phyloP scores from a whole-genome alignment of 352 stramenopile genomes.

The Blastocystis sp. region DNA sequence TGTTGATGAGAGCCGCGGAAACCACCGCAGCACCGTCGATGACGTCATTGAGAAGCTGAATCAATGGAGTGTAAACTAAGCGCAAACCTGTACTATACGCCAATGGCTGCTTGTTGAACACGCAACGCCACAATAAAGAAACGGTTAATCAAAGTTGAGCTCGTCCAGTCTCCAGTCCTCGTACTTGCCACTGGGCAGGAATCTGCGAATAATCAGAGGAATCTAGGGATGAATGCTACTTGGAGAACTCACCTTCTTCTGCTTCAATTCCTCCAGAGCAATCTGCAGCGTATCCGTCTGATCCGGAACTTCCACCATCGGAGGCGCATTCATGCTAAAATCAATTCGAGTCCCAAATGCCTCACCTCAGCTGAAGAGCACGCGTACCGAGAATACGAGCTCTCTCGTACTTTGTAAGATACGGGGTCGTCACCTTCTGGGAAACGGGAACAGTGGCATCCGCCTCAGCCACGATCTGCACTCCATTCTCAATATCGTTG shows the following conservation, averaged over 20 bases:
- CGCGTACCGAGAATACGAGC: slow-evolving; percentile 93
- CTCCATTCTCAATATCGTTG: slow-evolving; percentile 55
- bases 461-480: slow-evolving; percentile 41
- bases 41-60: slow-evolving; percentile 28
- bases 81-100: not conserved
- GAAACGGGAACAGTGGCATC: slow-evolving; percentile 11
- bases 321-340: slow-evolving; percentile 87
- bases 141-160: slow-evolving; percentile 92
- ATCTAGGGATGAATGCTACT: slow-evolving; percentile 76
- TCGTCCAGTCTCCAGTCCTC: slow-evolving; percentile 99
- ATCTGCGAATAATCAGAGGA: slow-evolving; percentile 97
- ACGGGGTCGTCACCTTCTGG: slow-evolving; percentile 88
- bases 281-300: slow-evolving; percentile 99
- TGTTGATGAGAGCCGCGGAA: slow-evolving; percentile 12
- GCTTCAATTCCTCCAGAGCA: slow-evolving; percentile 96
- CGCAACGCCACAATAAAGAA: slow-evolving; percentile 35
- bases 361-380: slow-evolving; percentile 92
- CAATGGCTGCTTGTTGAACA: slow-evolving; percentile 25
- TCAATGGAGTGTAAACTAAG: not conserved
- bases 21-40: slow-evolving; percentile 21
- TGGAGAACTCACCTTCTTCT: slow-evolving; percentile 80
- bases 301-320: slow-evolving; percentile 89
- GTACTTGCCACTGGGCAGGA: slow-evolving; percentile 95
- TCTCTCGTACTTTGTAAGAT: slow-evolving; percentile 99
- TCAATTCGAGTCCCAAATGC: slow-evolving; percentile 13